These are phyloP conservation scores for Xerocomellus amylosporus DNA, from an alignment of 768 basidiomycete genomes.

Conservation along the genomic window DNA sequence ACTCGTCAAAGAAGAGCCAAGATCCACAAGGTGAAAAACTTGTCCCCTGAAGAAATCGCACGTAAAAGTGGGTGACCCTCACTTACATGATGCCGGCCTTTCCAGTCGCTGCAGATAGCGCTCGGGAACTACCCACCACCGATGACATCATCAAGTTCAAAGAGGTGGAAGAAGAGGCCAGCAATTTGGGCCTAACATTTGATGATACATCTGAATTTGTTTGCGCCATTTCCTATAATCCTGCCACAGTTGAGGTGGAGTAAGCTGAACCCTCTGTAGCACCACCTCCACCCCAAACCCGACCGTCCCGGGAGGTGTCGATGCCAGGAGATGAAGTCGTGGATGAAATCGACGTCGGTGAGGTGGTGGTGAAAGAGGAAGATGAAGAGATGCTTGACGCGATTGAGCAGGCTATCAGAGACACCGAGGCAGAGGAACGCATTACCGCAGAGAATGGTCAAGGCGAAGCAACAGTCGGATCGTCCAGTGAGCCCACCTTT, in stretches of 20 bases:
- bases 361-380: constrained; percentile 76
- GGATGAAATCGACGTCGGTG: constrained; percentile 80
- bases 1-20: constrained; percentile 83
- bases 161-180: constrained; percentile 41
- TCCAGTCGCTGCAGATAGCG: constrained; percentile 63
- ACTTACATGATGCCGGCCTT: not conserved
- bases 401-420: constrained; percentile 67
- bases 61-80: constrained; percentile 53
- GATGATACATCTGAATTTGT: constrained; percentile 98
- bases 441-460: constrained; percentile 32
- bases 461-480: constrained; percentile 46
- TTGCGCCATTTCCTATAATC: constrained; percentile 71
- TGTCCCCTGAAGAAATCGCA: constrained; percentile 81
- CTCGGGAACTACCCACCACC: constrained; percentile 45
- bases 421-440: constrained; percentile 55
- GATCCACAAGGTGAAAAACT: constrained; percentile 69
- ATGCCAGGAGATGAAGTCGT: constrained; percentile 62
- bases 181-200: constrained; percentile 64
- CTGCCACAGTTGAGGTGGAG: constrained; percentile 52
- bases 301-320: constrained; percentile 50
- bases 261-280: constrained; percentile 35
- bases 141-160: constrained; percentile 46
- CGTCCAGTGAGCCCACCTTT: constrained; percentile 75
- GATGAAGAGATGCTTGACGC: constrained; percentile 77
- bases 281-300: constrained; percentile 30